A percentile compares a stretch with the other conserved stretches of the same genome.
phyloP scores from a whole-genome alignment of 2,329 filamentous ascomycete genomes.

The Coleophoma crateriformis region DNA sequence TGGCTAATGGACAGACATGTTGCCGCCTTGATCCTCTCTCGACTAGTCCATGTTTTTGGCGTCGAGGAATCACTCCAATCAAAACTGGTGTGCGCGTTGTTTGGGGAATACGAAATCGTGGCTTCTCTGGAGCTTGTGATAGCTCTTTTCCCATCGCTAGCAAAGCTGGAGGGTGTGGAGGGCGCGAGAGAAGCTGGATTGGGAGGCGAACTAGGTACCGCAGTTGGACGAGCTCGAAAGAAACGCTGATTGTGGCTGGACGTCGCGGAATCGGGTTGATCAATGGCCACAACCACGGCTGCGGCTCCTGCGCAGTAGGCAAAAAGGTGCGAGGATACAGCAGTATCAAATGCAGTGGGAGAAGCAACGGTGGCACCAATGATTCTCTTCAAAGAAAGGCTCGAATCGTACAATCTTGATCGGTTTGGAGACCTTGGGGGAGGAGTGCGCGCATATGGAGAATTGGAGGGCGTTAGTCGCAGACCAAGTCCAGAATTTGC shows the following conservation, averaged over 20 bases:
- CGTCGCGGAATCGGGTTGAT: constrained; percentile 41
- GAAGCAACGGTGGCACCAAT: constrained; percentile 86
- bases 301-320: constrained; percentile 91
- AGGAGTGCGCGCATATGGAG: constrained; percentile 59
- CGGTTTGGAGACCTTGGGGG: constrained; percentile 53
- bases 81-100: constrained; percentile 25
- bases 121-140: constrained; percentile 44
- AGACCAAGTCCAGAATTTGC: constrained; percentile 32
- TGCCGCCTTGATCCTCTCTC: constrained; percentile 89
- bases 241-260: constrained; percentile 70
- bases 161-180: constrained; percentile 48
- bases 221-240: constrained; percentile 78
- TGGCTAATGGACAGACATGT: constrained; percentile 85
- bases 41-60: constrained; percentile 76
- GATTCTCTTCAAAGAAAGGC: constrained; percentile 73
- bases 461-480: constrained; percentile 72
- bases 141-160: constrained; percentile 55
- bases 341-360: constrained; percentile 79
- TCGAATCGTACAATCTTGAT: constrained; percentile 45
- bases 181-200: constrained; percentile 49
- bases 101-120: constrained; percentile 26
- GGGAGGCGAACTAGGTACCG: constrained; percentile 54
- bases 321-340: constrained; percentile 65
- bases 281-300: constrained; percentile 81
- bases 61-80: constrained; percentile 59